Base-by-base conservation (phyloP, 495 filamentous ascomycete species). In the Penicillium odoratum region DNA sequence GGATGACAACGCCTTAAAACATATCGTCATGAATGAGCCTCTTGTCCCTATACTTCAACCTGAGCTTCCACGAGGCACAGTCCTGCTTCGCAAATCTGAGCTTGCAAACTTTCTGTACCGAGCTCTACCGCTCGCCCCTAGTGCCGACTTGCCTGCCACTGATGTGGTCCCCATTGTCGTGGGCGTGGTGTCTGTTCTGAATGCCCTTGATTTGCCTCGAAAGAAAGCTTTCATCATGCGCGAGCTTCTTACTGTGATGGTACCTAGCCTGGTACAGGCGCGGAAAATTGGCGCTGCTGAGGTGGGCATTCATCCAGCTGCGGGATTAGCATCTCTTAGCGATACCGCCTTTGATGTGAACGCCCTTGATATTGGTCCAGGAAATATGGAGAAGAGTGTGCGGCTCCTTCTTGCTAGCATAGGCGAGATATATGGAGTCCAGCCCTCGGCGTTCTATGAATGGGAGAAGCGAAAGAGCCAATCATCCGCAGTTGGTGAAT, bases 221-320 rank as follows among this genome's bases (percentile, higher is more conserved):
- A 96, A 96, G 69, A 95, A 95, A 68, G 92, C 88, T 3, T 83
- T 97, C 62, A 82, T 97, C 3, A 76, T 96, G 57, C 86, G 87
- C 60, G 93, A 97, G 64, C 80, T 96, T 53, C 77, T 98, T 7
- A 83, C 84, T n/a, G 83, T 90, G 31, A 77, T 97, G 55, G 88
- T 94, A 52, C 88, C 88, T 54, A 90, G 87, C 1, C 76, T 98
- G 30, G 87, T 96, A n/a, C 90, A 96, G 69, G 95, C 95, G 15
- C 81, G 94, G 40, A 97, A 95, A 53, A 81, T 91, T 53, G 92
- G 92, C 33, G 95, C 94, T 52, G 94, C 95, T 18, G 94, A 97
- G 62, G 88, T 93, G 55, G 94, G 95, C 5, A 88, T 98, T 45
- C 94, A 98, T 71, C 95, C 95, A 46, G 92, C 92, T 28, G 92